Evolutionary conservation across 257 asterid genomes (phyloP), one percentile per base, ranked within the genome.

Genomic region (Scutellaria minor): DNA sequence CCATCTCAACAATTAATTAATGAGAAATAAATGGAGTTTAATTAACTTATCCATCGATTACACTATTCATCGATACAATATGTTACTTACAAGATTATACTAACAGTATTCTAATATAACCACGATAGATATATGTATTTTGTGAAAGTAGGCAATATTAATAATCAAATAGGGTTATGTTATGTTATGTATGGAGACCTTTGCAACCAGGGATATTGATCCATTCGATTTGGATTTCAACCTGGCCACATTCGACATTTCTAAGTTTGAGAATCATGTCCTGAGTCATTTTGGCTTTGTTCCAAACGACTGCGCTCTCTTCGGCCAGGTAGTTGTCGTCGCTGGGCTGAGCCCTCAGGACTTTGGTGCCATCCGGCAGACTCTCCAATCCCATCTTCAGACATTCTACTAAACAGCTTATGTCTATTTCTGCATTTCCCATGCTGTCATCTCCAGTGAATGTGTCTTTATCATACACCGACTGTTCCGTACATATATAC

Each of bases 391-490:
- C 87, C 87, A 83, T 79, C 55, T 63, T 83, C 71, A 87, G 27
- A 47, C 95, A 87, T 9, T 86, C 89, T n/a, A 86, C 39, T 52
- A 79, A 73, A 0, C 95, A 79, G 40, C 63, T 80, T 56, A 90
- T 79, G 83, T 85, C 86, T 24, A 93, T 79, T 5, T 80, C 60
- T 0, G 97, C 96, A 13, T 62, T 79, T 18, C 97, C 98, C 90
- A 90, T 89, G 80, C 78, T 78, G 79, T 93, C 98, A 27, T 93
- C 97, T 1, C 27, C 87, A 9, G 86, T 82, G 81, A 93, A 90
- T 6, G 96, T 93, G 82, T 93, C 98, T 59, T 87, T 86, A 72
- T 93, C 97, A 64, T 78, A 89, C 31, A 93, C 96, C 0, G 1
- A 24, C 27, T 18, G 18, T 18, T 18, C 18, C 18, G 0, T 18